phyloP scores from a whole-genome alignment of 257 asterid species.

The Solanum ossicruentum region DNA sequence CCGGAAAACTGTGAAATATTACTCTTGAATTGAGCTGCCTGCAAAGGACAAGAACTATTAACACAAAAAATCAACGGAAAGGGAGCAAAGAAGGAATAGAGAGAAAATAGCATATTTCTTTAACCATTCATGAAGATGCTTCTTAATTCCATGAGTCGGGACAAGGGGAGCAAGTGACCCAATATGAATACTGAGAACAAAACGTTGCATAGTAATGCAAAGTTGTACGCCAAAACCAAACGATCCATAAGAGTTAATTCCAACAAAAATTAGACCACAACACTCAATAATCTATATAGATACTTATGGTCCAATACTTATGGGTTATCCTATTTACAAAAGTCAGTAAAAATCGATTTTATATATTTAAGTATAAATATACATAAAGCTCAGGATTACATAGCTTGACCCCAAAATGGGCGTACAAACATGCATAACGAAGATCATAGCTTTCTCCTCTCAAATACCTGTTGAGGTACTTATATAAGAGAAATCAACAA shows the following conservation, averaged over 20 bases:
- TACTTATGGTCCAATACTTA: too few relatives aligned
- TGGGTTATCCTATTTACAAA: too few relatives aligned
- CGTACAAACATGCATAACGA: neutral
- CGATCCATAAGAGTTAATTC: neutral
- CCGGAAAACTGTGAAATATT: constrained; percentile 82
- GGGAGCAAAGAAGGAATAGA: neutral
- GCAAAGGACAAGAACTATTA: constrained; percentile 11
- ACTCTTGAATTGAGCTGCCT: constrained; percentile 76
- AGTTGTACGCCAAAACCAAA: neutral
- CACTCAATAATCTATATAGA: too few relatives aligned
- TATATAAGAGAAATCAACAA: neutral
- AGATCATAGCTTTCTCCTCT: neutral
- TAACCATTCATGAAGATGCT: neutral
- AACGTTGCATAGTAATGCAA: neutral
- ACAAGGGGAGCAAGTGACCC: neutral
- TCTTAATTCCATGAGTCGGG: neutral
- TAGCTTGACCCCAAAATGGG: neutral
- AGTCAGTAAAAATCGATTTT: neutral
- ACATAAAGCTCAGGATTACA: neutral
- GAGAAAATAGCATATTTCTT: neutral
- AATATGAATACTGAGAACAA: neutral
- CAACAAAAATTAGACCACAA: neutral
- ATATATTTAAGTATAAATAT: too few relatives aligned
- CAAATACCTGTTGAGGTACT: neutral
- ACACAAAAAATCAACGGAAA: neutral